Evolutionary conservation across 805 yeast genomes (phyloP), one percentile per base, ranked within the genome.

Genomic region (Candida nemodendra): DNA sequence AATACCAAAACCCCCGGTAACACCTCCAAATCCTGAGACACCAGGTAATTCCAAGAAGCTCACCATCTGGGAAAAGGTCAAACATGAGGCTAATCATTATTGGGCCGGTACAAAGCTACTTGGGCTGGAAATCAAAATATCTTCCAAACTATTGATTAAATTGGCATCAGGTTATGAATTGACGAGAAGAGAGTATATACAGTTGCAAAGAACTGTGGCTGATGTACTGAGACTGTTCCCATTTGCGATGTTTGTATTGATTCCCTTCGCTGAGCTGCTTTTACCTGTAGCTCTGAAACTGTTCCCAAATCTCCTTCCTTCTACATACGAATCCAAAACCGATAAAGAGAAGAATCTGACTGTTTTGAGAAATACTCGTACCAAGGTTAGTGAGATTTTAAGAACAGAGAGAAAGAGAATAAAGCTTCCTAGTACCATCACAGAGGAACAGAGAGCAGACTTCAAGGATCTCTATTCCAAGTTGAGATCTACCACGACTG

Each of bases 181-280:
- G 39, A 83, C 95, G 0, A 77, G 99, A 59, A 80, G 98, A 65
- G 99, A 91, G 61, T 72, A 76, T 49, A 79, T 86, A 46, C 98
- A 93, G 64, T 72, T 91, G 53, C 84, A 84, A 56, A 79, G 98
- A 62, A 91, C 99, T 4, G 72, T 82, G 35, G 77, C 76, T 39
- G 98, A 91, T 65, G 81, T 91, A 27, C 77, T 80, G 15, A 78
- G 97, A 54, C 68, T 91, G 41, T 89, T 91, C 32, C 98, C 98
- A 17, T 91, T 91, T 63, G 79, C 95, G 28, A 79, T 90, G 76
- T 90, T 91, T 61, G 71, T 91, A 11, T 67, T 91, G 41, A 78
- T 91, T 27, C 98, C 98, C 30, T 91, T 91, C 66, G 97, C 97
- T n/a, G 98, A 91, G 63, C 68, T 91, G 38, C 71, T 91, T 46